A percentile compares a stretch with the other conserved stretches of the same genome.
These are phyloP conservation scores for Metarhizium anisopliae DNA, from an alignment of 2,329 filamentous ascomycete genomes.

Conservation along the genomic window DNA sequence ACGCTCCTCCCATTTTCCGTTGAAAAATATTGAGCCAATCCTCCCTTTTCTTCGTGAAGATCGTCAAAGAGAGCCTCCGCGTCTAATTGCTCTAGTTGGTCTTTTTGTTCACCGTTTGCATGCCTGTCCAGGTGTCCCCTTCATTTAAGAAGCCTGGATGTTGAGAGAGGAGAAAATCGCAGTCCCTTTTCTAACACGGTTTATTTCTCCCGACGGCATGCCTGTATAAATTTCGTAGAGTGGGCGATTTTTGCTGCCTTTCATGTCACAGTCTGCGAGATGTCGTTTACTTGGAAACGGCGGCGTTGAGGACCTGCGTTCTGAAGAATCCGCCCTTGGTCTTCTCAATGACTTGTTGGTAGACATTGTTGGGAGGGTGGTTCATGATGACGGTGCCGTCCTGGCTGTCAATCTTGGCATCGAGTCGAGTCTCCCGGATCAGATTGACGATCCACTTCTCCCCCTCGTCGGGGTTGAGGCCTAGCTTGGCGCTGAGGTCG, in stretches of 20 bases:
- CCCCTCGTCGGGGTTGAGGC: constrained; percentile 85
- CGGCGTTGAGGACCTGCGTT: constrained; percentile 83
- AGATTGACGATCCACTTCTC: constrained; percentile 99
- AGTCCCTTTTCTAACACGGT: too few species aligned
- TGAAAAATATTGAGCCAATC: neutral
- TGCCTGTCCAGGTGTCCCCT: neutral
- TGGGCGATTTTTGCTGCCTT: neutral
- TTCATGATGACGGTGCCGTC: constrained; percentile 99
- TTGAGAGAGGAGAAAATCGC: neutral
- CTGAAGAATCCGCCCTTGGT: constrained; percentile 99
- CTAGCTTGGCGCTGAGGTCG: constrained; percentile 86
- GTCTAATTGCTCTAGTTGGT: neutral
- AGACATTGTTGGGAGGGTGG: constrained; percentile 95
- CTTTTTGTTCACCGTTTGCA: neutral
- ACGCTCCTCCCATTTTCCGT: neutral
- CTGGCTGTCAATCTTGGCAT: constrained; percentile 99
- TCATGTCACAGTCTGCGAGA: constrained; percentile 7
- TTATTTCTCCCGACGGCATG: neutral
- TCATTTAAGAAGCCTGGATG: neutral
- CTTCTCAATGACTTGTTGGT: constrained; percentile 98
- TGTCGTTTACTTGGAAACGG: constrained; percentile 41
- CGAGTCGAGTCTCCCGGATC: constrained; percentile 92
- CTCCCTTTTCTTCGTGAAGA: neutral
- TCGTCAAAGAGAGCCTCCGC: neutral
- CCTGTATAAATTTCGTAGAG: neutral